Percentiles rank a stretch among this genome's conserved stretches.
Evolutionary conservation across 768 basidiomycete genomes (phyloP).

Genomic region (Russula vinacea): DNA sequence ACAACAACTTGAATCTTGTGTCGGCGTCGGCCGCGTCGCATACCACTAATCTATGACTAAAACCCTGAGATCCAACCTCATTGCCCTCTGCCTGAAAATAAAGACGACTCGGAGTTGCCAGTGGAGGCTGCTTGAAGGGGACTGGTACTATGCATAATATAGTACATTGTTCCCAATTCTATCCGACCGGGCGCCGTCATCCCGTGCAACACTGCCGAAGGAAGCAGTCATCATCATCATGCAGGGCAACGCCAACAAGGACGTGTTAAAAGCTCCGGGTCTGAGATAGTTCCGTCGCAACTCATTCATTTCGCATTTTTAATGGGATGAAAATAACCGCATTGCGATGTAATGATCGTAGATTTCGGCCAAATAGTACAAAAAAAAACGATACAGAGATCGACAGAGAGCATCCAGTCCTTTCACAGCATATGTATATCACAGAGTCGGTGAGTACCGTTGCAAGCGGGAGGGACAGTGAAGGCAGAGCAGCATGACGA

Average conservation of each 20-base stretch:
- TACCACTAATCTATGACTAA: no score
- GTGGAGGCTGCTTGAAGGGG: background rate
- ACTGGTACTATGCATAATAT: background rate
- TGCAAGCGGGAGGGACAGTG: conserved; percentile 8
- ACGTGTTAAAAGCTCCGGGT: background rate
- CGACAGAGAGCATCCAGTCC: conserved; percentile 12
- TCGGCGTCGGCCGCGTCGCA: no score
- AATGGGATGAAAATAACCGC: no score
- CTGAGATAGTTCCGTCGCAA: background rate
- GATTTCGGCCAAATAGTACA: conserved; percentile 10
- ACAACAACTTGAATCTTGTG: no score
- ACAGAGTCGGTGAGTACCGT: conserved; percentile 26
- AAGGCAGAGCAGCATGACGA: conserved; percentile 8
- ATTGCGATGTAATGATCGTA: background rate
- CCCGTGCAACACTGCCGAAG: conserved; percentile 3
- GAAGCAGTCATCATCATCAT: background rate
- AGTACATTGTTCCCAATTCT: no score
- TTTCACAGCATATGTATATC: conserved; percentile 26
- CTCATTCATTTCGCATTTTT: conserved; percentile 4
- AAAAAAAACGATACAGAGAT: conserved; percentile 19
- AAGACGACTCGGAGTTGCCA: background rate
- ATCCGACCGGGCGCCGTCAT: background rate
- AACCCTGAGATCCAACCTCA: no score
- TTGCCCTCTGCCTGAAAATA: no score
- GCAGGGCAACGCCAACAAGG: background rate